These are phyloP conservation scores for Sarocladiaceae sp. DNA, from an alignment of 2,329 filamentous ascomycete genomes.

Conservation along the genomic window DNA sequence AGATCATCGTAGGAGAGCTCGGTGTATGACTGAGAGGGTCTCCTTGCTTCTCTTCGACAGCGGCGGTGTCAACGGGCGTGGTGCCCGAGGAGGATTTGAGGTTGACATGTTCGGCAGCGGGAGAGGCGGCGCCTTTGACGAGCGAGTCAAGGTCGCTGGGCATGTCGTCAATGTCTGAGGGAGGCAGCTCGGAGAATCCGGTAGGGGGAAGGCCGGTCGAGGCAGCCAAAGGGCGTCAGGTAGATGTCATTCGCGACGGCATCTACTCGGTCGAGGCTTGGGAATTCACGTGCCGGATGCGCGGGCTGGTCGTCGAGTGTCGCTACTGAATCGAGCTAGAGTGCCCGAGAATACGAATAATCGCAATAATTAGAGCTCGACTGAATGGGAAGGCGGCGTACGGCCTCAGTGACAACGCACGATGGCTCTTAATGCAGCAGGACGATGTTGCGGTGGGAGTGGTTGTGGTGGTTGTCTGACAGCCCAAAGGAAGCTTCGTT, in stretches of 20 bases:
- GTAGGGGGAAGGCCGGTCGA: constrained; percentile 3
- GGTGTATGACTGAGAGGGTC: constrained; percentile 77
- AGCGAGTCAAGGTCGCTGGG: constrained; percentile 73
- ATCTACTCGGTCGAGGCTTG: neutral
- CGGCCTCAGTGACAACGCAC: too few species aligned
- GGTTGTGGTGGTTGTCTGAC: too few species aligned
- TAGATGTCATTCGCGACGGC: neutral
- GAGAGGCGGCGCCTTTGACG: constrained; percentile 82
- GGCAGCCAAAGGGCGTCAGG: neutral
- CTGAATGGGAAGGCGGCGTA: too few species aligned
- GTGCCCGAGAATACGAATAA: too few species aligned
- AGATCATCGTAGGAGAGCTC: constrained; percentile 92
- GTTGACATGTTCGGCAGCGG: constrained; percentile 47
- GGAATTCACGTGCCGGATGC: constrained; percentile 7
- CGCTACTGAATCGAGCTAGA: too few species aligned
- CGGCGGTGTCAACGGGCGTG: constrained; percentile 35
- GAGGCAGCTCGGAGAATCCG: constrained; percentile 10
- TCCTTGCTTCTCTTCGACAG: constrained; percentile 35
- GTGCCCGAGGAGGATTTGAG: constrained; percentile 36
- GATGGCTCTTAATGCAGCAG: too few species aligned
- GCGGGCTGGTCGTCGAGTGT: neutral
- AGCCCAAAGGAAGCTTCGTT: too few species aligned
- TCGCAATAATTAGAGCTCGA: too few species aligned
- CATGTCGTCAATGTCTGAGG: constrained; percentile 46
- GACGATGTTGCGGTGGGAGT: too few species aligned